Percentiles rank a stretch among this genome's conserved stretches.
Evolutionary conservation across 345 rosid genomes (phyloP).

Genomic region (Linum trigynum): DNA sequence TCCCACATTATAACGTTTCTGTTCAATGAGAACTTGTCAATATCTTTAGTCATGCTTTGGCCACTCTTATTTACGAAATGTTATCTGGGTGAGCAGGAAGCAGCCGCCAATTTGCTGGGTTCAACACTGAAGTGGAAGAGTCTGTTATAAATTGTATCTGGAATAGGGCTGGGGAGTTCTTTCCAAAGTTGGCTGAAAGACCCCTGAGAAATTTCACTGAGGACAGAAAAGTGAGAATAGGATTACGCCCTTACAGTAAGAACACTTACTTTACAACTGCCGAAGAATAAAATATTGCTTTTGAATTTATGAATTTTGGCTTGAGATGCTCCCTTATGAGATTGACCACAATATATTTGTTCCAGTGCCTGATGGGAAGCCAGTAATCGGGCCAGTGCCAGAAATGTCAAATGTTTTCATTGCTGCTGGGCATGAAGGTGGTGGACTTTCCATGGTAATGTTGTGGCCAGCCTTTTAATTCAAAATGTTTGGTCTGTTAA

Average conservation of each 20-base stretch:
- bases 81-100: constrained; percentile 44
- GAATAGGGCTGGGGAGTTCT: constrained; percentile 67
- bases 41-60: background rate
- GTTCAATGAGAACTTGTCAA: constrained; percentile 1
- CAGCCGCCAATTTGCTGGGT: constrained; percentile 88
- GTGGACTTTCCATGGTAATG: constrained; percentile 80
- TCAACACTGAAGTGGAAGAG: constrained; percentile 56
- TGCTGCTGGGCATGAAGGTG: constrained; percentile 95
- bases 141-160: constrained; percentile 48
- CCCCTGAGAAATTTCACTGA: constrained; percentile 33
- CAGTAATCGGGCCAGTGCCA: constrained; percentile 65
- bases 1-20: background rate
- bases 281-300: background rate
- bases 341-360: constrained; percentile 12
- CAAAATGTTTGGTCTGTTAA: background rate
- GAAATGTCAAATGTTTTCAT: constrained; percentile 54
- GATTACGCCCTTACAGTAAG: constrained; percentile 96
- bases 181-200: constrained; percentile 54
- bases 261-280: background rate
- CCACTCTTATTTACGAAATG: background rate
- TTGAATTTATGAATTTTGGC: background rate
- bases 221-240: constrained; percentile 73
- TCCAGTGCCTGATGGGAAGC: constrained; percentile 91
- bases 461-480: background rate
- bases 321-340: background rate